Conservation (phyloP, 257 asterid genomes). For the Cinchona pubescens region DNA sequence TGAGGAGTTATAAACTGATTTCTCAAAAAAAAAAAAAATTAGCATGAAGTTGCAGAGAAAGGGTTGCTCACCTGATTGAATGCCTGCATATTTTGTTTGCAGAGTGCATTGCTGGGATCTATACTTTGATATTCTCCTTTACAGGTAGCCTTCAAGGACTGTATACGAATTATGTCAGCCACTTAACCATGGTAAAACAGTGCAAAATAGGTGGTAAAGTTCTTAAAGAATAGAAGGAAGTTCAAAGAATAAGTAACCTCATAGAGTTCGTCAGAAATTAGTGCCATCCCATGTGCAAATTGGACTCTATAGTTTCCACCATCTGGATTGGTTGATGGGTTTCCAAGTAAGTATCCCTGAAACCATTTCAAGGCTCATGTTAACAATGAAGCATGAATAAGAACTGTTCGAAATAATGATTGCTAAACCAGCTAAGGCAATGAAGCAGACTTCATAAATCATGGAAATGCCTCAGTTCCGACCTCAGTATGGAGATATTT, state of each 20-base stretch:
- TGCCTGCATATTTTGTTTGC: constrained; percentile 20
- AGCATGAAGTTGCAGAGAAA: neutral
- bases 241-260: constrained; percentile 17
- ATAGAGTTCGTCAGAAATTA: constrained; percentile 35
- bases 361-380: neutral
- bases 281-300: constrained; percentile 30
- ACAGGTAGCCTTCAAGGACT: constrained; percentile 25
- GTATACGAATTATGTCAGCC: neutral
- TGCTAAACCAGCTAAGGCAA: neutral
- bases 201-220: neutral
- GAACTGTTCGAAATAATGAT: neutral
- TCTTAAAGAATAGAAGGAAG: neutral
- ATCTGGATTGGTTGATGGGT: neutral
- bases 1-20: neutral
- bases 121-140: constrained; percentile 21
- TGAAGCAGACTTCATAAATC: neutral
- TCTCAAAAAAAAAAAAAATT: neutral
- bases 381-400: neutral
- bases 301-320: constrained; percentile 9
- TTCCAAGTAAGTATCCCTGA: constrained; percentile 32
- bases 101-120: constrained; percentile 21
- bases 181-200: neutral
- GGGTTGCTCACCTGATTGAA: constrained; percentile 18
- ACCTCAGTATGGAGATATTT: neutral
- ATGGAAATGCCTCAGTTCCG: neutral